phyloP scores from a whole-genome alignment of 306 rosid genomes.

The Prinsepia uniflora region DNA sequence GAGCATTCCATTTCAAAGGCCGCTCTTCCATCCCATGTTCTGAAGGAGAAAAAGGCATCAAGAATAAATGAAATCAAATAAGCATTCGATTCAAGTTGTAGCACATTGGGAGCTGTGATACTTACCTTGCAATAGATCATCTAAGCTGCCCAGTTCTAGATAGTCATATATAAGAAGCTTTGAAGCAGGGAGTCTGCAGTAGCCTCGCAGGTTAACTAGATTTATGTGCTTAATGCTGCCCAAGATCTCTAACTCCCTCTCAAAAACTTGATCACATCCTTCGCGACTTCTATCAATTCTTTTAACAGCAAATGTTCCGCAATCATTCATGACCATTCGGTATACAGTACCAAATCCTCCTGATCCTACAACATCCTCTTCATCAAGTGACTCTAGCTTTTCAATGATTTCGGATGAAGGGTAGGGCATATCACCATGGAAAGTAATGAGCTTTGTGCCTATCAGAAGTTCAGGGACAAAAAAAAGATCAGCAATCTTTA shows the following conservation, averaged over 20 bases:
- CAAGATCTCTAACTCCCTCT: constrained; percentile 85
- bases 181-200: constrained; percentile 89
- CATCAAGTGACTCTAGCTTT: constrained; percentile 78
- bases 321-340: constrained; percentile 90
- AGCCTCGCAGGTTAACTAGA: constrained; percentile 80
- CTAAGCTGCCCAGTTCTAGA: constrained; percentile 80
- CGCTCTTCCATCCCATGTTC: constrained; percentile 40
- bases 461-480: constrained; percentile 7
- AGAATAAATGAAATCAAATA: not conserved
- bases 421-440: constrained; percentile 90
- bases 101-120: not conserved
- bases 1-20: constrained; percentile 64
- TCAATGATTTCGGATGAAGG: constrained; percentile 80
- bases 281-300: constrained; percentile 65
- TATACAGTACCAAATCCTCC: constrained; percentile 93
- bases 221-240: constrained; percentile 92
- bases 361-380: constrained; percentile 73
- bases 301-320: constrained; percentile 89
- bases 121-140: constrained; percentile 84
- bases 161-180: constrained; percentile 86
- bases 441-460: constrained; percentile 89
- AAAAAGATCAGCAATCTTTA: not conserved
- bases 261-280: constrained; percentile 83
- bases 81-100: not conserved
- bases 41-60: constrained; percentile 14